Base-by-base conservation (phyloP, 2,329 filamentous ascomycete genomes). In the Colletotrichum sp. region DNA sequence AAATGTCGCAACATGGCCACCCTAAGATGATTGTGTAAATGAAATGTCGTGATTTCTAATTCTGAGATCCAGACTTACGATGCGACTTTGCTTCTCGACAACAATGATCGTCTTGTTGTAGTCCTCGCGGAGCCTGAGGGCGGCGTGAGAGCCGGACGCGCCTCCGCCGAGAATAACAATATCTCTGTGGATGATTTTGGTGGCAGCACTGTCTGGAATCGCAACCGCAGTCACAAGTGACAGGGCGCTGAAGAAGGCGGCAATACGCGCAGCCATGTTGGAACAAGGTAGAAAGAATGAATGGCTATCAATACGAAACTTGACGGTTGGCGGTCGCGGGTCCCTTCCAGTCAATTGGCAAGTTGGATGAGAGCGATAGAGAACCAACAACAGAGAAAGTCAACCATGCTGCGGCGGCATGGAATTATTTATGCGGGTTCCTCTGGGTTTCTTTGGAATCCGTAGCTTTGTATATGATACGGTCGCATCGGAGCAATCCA, bases 121-220 rank as follows among this genome's bases (percentile, higher is more conserved):
- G 70, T 86, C 84, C 66, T 85, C 83, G 27, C 82, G 81, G 12
- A 86, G 78, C 6, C 82, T 78, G 28, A 86, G 80, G 6, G 84
- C 84, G 7, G 84, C 84, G 58, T 86, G 82, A 4, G 82, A 77
- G 25, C 84, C 85, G n/a, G 83, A 80, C 13, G 84, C 83, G 36
- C 84, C 85, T 15, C 83, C 85, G 9, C 84, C 84, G 8, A 86
- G 77, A 64, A 86, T 79, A 13, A 81, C 83, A 1, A 86, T 82
- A 71, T 86, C 84, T 73, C 77, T 80, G 16, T 79, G 66, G 52
- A 81, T 75, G 48, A 77, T 48, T 3, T n/a, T 77, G 5, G 36
- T 61, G 1, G 55, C 55, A 25, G 66, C 66, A 34, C 55, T 43
- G 5, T 61, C 66, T 34, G 55, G 25, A 8, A 69, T 60, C n/a